Conservation (phyloP, 2,329 filamentous ascomycete species). For the Sclerotiophoma versabilis region DNA sequence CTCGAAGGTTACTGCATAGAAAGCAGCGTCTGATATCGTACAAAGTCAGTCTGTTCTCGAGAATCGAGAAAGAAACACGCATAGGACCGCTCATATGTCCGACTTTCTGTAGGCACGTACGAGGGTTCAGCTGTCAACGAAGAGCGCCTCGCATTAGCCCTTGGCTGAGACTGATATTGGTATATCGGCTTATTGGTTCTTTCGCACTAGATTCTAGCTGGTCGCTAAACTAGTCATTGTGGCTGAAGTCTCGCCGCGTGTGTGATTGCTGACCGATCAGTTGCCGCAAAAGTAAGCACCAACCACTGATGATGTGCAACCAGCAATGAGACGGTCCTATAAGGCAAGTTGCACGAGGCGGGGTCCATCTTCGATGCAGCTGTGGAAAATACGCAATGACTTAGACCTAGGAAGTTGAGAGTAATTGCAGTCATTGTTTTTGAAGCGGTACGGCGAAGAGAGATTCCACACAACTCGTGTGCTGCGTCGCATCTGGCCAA, state of each 20-base stretch:
- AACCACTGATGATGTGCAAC: background rate
- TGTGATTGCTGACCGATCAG: background rate
- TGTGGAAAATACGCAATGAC: background rate
- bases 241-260: background rate
- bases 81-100: background rate
- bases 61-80: background rate
- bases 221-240: background rate
- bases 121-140: background rate
- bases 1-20: background rate
- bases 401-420: no score
- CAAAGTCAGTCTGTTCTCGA: background rate
- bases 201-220: background rate
- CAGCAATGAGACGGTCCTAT: background rate
- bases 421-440: background rate
- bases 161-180: background rate
- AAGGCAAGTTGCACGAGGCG: background rate
- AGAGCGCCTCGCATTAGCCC: background rate
- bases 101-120: background rate
- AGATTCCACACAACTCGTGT: background rate
- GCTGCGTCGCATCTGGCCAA: background rate
- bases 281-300: conserved; percentile 1
- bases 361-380: background rate
- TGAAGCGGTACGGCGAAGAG: background rate
- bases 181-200: background rate
- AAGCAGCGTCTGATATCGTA: background rate